phyloP scores from a whole-genome alignment of 257 asterid species.

The Fraxinus quadrangulata region DNA sequence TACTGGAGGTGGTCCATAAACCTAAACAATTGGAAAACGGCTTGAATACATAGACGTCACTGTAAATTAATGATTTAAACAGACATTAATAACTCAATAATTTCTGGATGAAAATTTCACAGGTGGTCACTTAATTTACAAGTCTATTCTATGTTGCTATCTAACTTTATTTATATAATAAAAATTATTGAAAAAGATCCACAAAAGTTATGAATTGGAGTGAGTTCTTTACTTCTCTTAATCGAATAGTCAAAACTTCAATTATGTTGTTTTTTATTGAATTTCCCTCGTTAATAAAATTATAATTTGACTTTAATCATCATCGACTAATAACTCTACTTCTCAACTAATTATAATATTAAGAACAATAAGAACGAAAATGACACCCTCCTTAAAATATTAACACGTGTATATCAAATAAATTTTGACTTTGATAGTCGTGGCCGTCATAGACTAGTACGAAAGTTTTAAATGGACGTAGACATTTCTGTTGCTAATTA shows the following conservation, averaged over 20 bases:
- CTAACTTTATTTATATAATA: background rate
- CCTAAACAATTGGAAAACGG: background rate
- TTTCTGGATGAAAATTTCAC: background rate
- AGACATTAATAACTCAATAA: background rate
- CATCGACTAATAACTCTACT: too few species aligned
- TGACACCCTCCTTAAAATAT: too few species aligned
- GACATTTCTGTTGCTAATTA: background rate
- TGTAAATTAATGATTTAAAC: slow-evolving; percentile 2
- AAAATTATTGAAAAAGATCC: too few species aligned
- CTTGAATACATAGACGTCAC: background rate
- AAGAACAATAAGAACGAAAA: too few species aligned
- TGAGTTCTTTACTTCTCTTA: background rate
- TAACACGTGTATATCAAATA: too few species aligned
- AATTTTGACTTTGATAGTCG: too few species aligned
- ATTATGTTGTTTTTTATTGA: background rate
- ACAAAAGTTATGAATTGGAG: too few species aligned
- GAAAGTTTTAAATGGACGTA: too few species aligned
- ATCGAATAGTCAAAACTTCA: background rate
- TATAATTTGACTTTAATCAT: too few species aligned
- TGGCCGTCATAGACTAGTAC: too few species aligned
- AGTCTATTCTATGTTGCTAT: background rate
- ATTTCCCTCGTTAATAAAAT: background rate
- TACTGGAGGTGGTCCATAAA: background rate
- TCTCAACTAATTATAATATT: too few species aligned
- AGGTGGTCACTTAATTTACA: background rate